Conservation (phyloP, 1,284 basidiomycete species). For the Rugiboletus extremiorientalis region DNA sequence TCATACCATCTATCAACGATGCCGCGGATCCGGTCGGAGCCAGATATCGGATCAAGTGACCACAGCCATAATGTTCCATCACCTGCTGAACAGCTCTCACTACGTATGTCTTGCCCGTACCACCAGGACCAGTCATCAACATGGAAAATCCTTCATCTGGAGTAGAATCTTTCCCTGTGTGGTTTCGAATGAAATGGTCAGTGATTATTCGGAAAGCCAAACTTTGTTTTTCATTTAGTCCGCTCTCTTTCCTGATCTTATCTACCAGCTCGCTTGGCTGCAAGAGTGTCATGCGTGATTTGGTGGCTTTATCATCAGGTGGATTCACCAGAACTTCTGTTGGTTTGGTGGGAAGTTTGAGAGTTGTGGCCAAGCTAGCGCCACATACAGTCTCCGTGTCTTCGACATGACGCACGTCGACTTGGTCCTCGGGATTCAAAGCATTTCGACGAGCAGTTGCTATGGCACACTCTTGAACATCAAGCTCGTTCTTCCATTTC, state of each 20-base stretch:
- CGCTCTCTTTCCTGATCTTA: background rate
- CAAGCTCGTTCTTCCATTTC: background rate
- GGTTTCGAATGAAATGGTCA: background rate
- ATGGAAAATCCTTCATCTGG: no score
- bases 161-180: no score
- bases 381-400: no score
- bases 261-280: no score
- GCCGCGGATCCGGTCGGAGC: slow-evolving; percentile 4
- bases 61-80: background rate
- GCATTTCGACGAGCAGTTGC: background rate
- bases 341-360: no score
- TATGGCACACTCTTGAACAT: background rate
- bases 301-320: no score
- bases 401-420: no score
- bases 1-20: background rate
- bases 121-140: slow-evolving; percentile 2
- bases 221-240: background rate
- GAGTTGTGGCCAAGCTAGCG: no score
- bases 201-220: background rate
- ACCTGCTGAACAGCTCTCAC: background rate
- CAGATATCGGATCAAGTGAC: background rate
- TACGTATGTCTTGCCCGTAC: background rate
- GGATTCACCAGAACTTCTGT: no score
- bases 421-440: background rate
- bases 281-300: no score